Evolutionary conservation across 1,284 basidiomycete genomes (phyloP).

Genomic region (Tylopilus sp.): DNA sequence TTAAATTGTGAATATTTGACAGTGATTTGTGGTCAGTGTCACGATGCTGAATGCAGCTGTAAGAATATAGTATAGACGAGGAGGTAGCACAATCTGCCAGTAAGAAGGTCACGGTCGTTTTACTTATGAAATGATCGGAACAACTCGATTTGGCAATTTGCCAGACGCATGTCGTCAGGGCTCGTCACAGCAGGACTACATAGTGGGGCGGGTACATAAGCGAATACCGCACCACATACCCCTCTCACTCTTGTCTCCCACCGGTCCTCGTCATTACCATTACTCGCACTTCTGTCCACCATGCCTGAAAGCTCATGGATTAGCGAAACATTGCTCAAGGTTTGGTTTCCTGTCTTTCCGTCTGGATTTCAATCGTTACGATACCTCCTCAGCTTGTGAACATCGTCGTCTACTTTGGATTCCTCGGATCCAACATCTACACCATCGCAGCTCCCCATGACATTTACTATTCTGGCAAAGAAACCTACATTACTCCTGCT

Average conservation of each 20-base stretch:
- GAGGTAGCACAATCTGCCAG: no score
- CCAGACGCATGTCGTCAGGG: conserved; percentile 24
- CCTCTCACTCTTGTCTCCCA: conserved; percentile 30
- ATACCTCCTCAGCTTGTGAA: conserved; percentile 71
- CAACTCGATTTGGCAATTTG: conserved; percentile 24
- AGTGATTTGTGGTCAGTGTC: neutral
- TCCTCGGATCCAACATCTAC: conserved; percentile 71
- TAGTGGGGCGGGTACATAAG: conserved; percentile 37
- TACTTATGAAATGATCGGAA: neutral
- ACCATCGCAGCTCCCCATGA: conserved; percentile 76
- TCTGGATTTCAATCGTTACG: neutral
- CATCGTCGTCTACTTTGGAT: conserved; percentile 81
- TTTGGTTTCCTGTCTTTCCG: conserved; percentile 38
- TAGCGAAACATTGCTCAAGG: conserved; percentile 86
- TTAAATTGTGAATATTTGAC: neutral
- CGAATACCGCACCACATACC: conserved; percentile 14
- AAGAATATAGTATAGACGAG: neutral
- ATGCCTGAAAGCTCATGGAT: conserved; percentile 74
- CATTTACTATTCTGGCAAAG: conserved; percentile 75
- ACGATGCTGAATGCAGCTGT: neutral
- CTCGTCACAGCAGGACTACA: neutral
- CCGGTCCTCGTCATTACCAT: conserved; percentile 4
- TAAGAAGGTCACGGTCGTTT: no score
- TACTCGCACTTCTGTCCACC: conserved; percentile 26
- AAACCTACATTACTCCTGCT: conserved; percentile 94